Base-by-base conservation (phyloP, 768 basidiomycete genomes). In the Saitozyma podzolica region DNA sequence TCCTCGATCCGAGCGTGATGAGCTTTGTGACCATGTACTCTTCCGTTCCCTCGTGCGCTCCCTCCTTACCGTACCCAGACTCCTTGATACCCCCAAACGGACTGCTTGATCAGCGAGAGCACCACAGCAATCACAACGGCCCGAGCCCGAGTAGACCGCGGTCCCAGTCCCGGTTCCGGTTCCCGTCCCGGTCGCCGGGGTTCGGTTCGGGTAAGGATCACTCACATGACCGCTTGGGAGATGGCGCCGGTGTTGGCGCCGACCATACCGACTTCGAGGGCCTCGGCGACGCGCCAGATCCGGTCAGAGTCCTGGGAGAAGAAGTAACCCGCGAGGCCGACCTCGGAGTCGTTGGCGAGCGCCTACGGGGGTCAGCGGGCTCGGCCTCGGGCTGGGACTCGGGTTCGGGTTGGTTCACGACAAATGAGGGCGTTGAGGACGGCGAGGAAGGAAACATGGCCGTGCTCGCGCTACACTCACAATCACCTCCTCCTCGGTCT, bases 261-360 rank as follows among this genome's bases (percentile, higher is more conserved):
- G 37, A 79, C 91, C 87, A 88, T 97, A 6, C 94, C 95, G 7
- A 94, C 92, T 80, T 99, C 92, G 39, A 98, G 82, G 67, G 84
- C 88, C 82, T 96, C 96, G 14, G 94, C 92, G 16, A 99, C 93
- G 48, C 95, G 85, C 90, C 91, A 97, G 49, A 91, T 88, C 45
- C 94, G 82, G 3, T 91, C 90, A 6, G 96, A 83, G 75, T 98
- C 95, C 45, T 86, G 80, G 42, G 87, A 85, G 83, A 87, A 99
- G 83, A 98, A 94, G 81, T 97, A 96, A 6, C 93, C 94, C 17
- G 95, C 92, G 20, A 99, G 83, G 0, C 96, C 96, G 37, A 89
- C 86, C 17, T 90, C 86, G 0, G 87, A 84, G 69, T 85, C 82
- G 79, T 99, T 98, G 40, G 95, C 95, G 56, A 92, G 80, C 68